Evolutionary conservation across 2,329 filamentous ascomycete species (phyloP).

Genomic region (Gyromitra esculenta): DNA sequence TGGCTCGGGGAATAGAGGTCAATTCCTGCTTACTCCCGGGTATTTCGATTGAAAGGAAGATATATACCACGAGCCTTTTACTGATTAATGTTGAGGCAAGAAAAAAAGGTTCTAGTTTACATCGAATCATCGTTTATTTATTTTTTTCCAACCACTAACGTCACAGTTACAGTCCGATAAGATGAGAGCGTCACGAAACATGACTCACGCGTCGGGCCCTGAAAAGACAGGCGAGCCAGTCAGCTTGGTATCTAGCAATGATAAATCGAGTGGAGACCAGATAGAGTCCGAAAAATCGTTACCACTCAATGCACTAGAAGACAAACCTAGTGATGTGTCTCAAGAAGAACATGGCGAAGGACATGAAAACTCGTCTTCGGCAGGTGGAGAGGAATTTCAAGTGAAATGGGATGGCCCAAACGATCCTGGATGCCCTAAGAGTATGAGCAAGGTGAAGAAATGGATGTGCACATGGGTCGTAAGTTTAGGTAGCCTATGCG

Average conservation of each 20-base stretch:
- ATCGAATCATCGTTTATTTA: background rate
- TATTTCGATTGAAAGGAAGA: background rate
- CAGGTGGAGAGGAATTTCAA: slow-evolving; percentile 66
- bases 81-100: background rate
- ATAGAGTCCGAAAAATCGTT: background rate
- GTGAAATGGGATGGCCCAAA: slow-evolving; percentile 79
- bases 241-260: background rate
- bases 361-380: slow-evolving; percentile 9
- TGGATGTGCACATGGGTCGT: slow-evolving; percentile 83
- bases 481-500: slow-evolving; percentile 78
- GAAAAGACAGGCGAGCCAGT: slow-evolving; percentile 14
- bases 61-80: background rate
- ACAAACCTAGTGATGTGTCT: background rate
- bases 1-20: slow-evolving; percentile 22
- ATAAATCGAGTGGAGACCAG: background rate
- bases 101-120: background rate
- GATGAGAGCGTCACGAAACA: slow-evolving; percentile 15
- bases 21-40: slow-evolving; percentile 17
- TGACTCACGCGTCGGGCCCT: slow-evolving; percentile 15
- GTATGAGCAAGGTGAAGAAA: slow-evolving; percentile 72
- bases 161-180: background rate
- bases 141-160: background rate
- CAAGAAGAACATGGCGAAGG: slow-evolving; percentile 8
- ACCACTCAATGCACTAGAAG: background rate
- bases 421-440: slow-evolving; percentile 79